phyloP scores from a whole-genome alignment of 768 basidiomycete genomes.

The Suillus bovinus region DNA sequence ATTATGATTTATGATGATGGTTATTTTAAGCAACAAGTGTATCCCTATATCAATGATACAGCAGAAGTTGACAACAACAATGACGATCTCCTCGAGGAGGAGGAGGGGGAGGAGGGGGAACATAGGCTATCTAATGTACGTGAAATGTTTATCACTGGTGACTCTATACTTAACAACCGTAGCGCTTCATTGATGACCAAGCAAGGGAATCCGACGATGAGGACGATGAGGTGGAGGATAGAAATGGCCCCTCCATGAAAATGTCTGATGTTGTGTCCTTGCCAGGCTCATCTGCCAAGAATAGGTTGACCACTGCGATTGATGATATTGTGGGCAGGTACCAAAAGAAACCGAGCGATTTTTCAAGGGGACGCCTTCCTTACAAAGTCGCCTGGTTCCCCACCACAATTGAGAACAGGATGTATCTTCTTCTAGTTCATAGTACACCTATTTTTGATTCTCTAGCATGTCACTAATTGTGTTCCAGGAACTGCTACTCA shows the following conservation, averaged over 20 bases:
- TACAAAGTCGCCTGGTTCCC: background rate
- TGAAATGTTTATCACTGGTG: too few species aligned
- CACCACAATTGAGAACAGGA: background rate
- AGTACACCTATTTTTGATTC: too few species aligned
- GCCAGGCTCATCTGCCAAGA: background rate
- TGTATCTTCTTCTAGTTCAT: background rate
- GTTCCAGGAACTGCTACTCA: too few species aligned
- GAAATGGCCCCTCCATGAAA: background rate
- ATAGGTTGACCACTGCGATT: background rate
- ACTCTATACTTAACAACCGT: background rate
- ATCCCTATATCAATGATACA: too few species aligned
- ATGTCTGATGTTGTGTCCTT: background rate
- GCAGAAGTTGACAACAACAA: too few species aligned
- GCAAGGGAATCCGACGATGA: background rate
- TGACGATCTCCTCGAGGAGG: too few species aligned
- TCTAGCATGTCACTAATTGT: too few species aligned
- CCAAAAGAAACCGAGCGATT: background rate
- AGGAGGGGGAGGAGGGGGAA: too few species aligned
- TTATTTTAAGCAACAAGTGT: too few species aligned
- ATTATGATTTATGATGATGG: too few species aligned
- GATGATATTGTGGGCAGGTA: background rate
- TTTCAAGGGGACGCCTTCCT: background rate
- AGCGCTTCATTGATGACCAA: background rate
- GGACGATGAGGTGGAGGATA: background rate
- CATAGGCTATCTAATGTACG: too few species aligned